phyloP scores from a whole-genome alignment of 1,284 basidiomycete genomes.

The Porphyrellus sp. region DNA sequence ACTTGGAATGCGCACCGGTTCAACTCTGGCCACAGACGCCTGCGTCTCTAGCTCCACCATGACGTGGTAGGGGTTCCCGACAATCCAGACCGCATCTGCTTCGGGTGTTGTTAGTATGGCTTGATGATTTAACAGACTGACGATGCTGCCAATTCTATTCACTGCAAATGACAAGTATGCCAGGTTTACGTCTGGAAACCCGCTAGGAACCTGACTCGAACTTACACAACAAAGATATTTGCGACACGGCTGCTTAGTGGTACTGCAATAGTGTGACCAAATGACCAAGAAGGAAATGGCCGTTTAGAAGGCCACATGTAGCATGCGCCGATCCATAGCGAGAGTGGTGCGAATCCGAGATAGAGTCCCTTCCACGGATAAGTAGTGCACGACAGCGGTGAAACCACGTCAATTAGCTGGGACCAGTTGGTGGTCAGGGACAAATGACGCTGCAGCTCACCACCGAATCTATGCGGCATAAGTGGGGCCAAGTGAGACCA shows the following conservation, averaged over 20 bases:
- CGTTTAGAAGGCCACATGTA: slow-evolving; percentile 26
- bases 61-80: slow-evolving; percentile 45
- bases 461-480: not conserved
- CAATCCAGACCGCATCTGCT: slow-evolving; percentile 50
- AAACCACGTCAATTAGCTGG: slow-evolving; percentile 1
- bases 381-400: slow-evolving; percentile 1
- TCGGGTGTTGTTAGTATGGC: slow-evolving; percentile 39
- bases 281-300: slow-evolving; percentile 28
- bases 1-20: slow-evolving; percentile 46
- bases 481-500: not conserved
- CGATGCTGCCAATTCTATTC: slow-evolving; percentile 13
- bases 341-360: slow-evolving; percentile 41
- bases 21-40: slow-evolving; percentile 42
- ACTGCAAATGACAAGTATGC: not conserved
- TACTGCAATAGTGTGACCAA: slow-evolving; percentile 12
- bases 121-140: slow-evolving; percentile 33
- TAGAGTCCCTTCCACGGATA: slow-evolving; percentile 33
- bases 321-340: slow-evolving; percentile 42
- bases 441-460: not conserved
- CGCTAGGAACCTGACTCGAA: not conserved
- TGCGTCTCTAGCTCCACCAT: slow-evolving; percentile 45
- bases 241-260: not conserved
- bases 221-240: slow-evolving; percentile 15
- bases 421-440: not conserved
- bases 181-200: not conserved